Percentiles rank a stretch among this genome's conserved stretches.
phyloP scores from a whole-genome alignment of 345 rosid species.

The Camelina hispida region DNA sequence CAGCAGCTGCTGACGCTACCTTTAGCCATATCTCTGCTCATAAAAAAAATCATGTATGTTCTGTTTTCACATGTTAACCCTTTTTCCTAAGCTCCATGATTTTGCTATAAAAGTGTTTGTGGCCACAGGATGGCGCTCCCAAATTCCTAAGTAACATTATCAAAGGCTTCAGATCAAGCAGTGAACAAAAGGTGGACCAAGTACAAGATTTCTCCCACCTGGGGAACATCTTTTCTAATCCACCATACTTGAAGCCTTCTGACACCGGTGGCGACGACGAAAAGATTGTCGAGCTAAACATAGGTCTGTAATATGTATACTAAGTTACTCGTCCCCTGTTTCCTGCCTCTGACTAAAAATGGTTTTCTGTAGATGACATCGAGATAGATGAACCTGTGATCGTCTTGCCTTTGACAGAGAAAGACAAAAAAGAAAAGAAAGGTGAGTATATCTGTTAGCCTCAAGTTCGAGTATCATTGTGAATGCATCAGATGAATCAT shows the following conservation, averaged over 20 bases:
- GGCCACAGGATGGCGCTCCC: conserved; percentile 57
- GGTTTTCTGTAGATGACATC: conserved; percentile 70
- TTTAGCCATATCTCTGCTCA: conserved; percentile 51
- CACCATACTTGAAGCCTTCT: conserved; percentile 70
- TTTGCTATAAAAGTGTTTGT: conserved; percentile 36
- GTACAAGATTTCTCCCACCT: conserved; percentile 59
- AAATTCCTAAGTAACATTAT: conserved; percentile 59
- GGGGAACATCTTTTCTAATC: conserved; percentile 64
- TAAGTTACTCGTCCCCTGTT: conserved; percentile 16
- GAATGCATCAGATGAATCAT: conserved; percentile 16
- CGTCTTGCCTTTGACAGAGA: conserved; percentile 49
- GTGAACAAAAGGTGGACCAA: conserved; percentile 50
- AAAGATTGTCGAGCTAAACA: conserved; percentile 57
- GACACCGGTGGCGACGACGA: conserved; percentile 41
- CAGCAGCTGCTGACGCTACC: conserved; percentile 72
- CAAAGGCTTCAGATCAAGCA: conserved; percentile 62
- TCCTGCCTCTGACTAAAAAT: conserved; percentile 31
- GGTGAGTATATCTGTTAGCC: conserved; percentile 44
- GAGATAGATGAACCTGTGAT: conserved; percentile 62
- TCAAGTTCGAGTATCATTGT: conserved; percentile 7
- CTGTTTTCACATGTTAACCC: conserved; percentile 22
- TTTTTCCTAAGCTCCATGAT: conserved; percentile 16
- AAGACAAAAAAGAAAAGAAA: conserved; percentile 49
- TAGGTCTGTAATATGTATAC: conserved; percentile 58
- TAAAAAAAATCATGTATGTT: conserved; percentile 59